Base-by-base conservation (phyloP, 2,329 filamentous ascomycete genomes). In the Cryphonectria nitschkei region DNA sequence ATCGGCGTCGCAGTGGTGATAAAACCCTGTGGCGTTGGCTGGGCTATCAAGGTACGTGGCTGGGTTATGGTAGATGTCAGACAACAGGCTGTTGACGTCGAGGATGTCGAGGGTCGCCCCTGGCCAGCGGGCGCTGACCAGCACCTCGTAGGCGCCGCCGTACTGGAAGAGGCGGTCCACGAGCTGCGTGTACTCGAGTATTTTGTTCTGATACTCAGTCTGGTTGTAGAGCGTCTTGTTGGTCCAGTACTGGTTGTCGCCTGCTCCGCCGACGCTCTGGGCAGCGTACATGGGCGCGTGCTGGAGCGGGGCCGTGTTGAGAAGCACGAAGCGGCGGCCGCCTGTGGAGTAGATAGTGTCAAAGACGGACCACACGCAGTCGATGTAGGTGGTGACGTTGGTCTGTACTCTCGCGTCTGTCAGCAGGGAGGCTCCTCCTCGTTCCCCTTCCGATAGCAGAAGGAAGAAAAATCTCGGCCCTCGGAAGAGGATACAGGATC, bases 261-360 rank as follows among this genome's bases (percentile, higher is more conserved):
- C 76, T 3, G 79, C 74, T 16, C 85, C 85, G 41, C 84, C 84
- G 37, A 78, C 75, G 58, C 82, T 81, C 2, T 80, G 79, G 43
- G 82, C 75, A 0, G 87, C 87, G 77, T 95, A 95, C 70, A 91
- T 80, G 0, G 92, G 92, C 1, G 87, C 81, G n/a, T 90, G 80
- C 65, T 94, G 84, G 62, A 95, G 82, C 0, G 93, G 92, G 0
- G 86, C 88, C 19, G 87, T 80, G 77, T 94, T 94, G 81, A 93
- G 84, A 22, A 95, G 82, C 2, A 94, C 89, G 73, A 95, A 94
- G 71, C 89, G 89, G 16, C 92, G 84, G 0, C 84, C 93, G 5
- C 92, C 92, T 56, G 86, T 84, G 43, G 83, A 79, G 80, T 95
- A 93, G 0, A 95, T 81, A 6, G 78, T 78, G 73, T 91, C 87